phyloP scores from a whole-genome alignment of 2,329 filamentous ascomycete species.

The Cordyceps militaris region DNA sequence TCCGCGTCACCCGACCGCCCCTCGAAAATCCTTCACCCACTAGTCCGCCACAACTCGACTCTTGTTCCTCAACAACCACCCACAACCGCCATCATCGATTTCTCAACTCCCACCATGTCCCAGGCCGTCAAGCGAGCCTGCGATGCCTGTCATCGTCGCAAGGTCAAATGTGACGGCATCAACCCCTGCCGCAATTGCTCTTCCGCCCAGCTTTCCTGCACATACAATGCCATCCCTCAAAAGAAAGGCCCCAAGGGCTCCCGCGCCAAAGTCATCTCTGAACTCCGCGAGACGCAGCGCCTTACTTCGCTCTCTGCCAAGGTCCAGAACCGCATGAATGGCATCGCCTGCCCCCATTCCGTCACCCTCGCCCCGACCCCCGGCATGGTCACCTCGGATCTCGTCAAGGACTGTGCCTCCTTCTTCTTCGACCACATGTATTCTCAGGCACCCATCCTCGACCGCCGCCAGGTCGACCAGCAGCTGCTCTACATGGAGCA shows the following conservation, averaged over 20 bases:
- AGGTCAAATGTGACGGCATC: slow-evolving; percentile 66
- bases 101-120: slow-evolving; percentile 32
- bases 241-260: slow-evolving; percentile 73
- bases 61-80: not conserved
- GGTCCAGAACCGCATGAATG: slow-evolving; percentile 53
- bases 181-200: slow-evolving; percentile 66
- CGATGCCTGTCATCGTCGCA: slow-evolving; percentile 67
- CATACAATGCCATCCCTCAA: slow-evolving; percentile 67
- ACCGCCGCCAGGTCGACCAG: slow-evolving; percentile 50
- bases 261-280: slow-evolving; percentile 67
- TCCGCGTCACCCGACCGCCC: not conserved
- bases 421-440: slow-evolving; percentile 66
- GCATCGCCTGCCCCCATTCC: slow-evolving; percentile 39
- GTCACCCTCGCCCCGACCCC: slow-evolving; percentile 49
- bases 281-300: slow-evolving; percentile 61
- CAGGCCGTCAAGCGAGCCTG: slow-evolving; percentile 56
- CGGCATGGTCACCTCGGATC: slow-evolving; percentile 52
- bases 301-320: slow-evolving; percentile 57
- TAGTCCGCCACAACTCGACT: not conserved
- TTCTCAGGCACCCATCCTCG: slow-evolving; percentile 54
- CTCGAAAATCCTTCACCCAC: slow-evolving; percentile 6
- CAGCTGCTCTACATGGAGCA: slow-evolving; percentile 55
- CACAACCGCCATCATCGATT: not conserved
- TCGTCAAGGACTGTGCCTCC: slow-evolving; percentile 58
- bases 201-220: slow-evolving; percentile 60